A percentile compares a stretch with the other conserved stretches of the same genome.
Conservation (phyloP, 192 early-diverging fungal genomes). For the Backusella morwellensis region DNA sequence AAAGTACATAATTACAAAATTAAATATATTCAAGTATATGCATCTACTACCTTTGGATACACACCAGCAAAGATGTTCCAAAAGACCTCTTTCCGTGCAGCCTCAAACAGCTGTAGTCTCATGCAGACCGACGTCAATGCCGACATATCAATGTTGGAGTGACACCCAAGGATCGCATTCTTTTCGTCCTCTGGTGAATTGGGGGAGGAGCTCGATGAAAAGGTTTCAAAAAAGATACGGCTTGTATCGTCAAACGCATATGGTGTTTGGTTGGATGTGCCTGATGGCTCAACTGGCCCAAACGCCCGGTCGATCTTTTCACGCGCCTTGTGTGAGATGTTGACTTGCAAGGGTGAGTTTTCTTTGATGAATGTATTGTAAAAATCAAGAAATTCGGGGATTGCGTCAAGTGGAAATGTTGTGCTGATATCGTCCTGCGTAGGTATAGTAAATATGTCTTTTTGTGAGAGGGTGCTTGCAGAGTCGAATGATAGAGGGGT, state of each 20-base stretch:
- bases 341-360: slow-evolving; percentile 13
- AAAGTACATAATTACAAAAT: neutral
- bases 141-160: neutral
- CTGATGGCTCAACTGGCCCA: neutral
- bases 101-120: neutral
- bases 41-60: slow-evolving; percentile 15
- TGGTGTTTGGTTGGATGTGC: neutral
- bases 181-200: neutral
- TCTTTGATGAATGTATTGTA: slow-evolving; percentile 20
- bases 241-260: neutral
- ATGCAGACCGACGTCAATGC: neutral
- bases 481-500: neutral
- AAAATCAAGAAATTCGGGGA: slow-evolving; percentile 14
- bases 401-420: neutral
- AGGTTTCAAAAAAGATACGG: neutral
- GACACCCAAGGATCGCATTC: neutral
- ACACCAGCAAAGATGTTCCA: slow-evolving; percentile 17
- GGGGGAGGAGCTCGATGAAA: neutral
- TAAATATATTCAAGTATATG: neutral
- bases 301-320: neutral
- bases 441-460: neutral
- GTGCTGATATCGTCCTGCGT: neutral
- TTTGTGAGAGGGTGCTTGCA: neutral
- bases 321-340: slow-evolving; percentile 15
- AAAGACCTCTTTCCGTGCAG: slow-evolving; percentile 16